Percentiles rank a stretch among this genome's conserved stretches.
Evolutionary conservation across 2,329 filamentous ascomycete species (phyloP).

Genomic region (Dichotomopilus funicola): DNA sequence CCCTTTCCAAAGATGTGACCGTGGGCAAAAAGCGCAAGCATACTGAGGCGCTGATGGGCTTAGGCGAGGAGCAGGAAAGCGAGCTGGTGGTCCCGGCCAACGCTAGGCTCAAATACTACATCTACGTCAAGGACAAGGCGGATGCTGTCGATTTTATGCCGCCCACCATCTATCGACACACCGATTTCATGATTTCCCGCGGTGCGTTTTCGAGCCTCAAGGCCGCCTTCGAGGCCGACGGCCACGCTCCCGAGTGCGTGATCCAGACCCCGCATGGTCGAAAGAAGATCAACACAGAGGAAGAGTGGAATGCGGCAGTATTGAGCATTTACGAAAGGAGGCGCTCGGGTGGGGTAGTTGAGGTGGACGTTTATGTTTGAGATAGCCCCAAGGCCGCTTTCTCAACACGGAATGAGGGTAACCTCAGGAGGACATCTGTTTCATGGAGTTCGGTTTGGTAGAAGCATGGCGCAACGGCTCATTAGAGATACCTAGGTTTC

Average conservation of each 20-base stretch:
- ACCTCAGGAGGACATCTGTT: not conserved
- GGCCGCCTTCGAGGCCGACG: conserved; percentile 13
- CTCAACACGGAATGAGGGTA: too few species aligned
- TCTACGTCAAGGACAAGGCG: conserved; percentile 18
- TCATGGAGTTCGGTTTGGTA: not conserved
- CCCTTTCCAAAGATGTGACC: conserved; percentile 8
- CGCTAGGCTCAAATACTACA: conserved; percentile 18
- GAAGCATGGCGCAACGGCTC: too few species aligned
- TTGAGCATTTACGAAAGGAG: conserved; percentile 17
- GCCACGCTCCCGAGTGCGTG: conserved; percentile 11
- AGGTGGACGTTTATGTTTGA: conserved; percentile 19
- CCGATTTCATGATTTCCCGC: conserved; percentile 5
- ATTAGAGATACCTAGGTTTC: not conserved
- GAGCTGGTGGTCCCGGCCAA: conserved; percentile 19
- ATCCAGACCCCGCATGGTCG: conserved; percentile 14
- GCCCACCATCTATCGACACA: conserved; percentile 13
- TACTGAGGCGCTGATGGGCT: conserved; percentile 1
- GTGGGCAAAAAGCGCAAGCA: conserved; percentile 16
- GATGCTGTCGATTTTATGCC: conserved; percentile 13
- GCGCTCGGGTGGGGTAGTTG: conserved; percentile 13
- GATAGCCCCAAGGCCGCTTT: not conserved
- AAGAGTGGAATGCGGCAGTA: conserved; percentile 20
- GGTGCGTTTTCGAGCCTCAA: conserved; percentile 18
- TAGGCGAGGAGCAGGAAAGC: not conserved
- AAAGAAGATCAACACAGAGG: conserved; percentile 8